Percentiles rank a stretch among this genome's conserved stretches.
Conservation (phyloP, 495 filamentous ascomycete species). For the Acidiella bohemica region DNA sequence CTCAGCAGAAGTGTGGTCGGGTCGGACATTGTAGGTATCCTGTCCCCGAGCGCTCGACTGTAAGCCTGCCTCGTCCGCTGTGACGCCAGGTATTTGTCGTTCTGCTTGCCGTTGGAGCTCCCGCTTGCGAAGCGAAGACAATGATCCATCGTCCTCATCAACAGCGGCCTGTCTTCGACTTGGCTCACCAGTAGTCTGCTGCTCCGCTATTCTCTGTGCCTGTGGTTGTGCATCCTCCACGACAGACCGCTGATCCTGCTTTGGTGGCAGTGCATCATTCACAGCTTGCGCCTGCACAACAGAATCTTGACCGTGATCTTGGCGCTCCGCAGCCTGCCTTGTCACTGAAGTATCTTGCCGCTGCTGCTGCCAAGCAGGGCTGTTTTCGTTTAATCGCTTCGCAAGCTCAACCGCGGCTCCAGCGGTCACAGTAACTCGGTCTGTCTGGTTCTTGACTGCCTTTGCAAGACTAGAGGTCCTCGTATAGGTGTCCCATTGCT, state of each 20-base stretch:
- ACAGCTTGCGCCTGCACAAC: background rate
- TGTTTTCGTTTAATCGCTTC: conserved; percentile 41
- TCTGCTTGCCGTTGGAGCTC: conserved; percentile 41
- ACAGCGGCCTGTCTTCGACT: too few species aligned
- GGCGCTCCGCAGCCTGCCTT: too few species aligned
- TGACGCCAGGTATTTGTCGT: conserved; percentile 39
- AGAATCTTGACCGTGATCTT: too few species aligned
- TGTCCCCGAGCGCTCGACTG: conserved; percentile 19
- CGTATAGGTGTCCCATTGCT: conserved; percentile 66
- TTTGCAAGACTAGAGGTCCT: conserved; percentile 63
- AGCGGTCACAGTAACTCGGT: conserved; percentile 49
- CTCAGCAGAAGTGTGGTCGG: conserved; percentile 32
- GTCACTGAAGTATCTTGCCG: too few species aligned
- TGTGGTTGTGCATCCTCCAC: too few species aligned
- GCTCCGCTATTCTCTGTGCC: background rate
- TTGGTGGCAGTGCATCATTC: background rate
- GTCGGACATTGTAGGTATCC: conserved; percentile 47
- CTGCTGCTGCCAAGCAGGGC: conserved; percentile 17
- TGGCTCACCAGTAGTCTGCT: background rate
- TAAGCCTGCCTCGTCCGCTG: conserved; percentile 31
- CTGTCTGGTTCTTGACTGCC: conserved; percentile 48
- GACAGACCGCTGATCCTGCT: too few species aligned
- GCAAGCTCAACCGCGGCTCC: conserved; percentile 49
- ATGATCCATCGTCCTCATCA: conserved; percentile 1
- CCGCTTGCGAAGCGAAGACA: conserved; percentile 6